Evolutionary conservation across 106 monocot genomes (phyloP).

Genomic region (Dendrobium nobile): DNA sequence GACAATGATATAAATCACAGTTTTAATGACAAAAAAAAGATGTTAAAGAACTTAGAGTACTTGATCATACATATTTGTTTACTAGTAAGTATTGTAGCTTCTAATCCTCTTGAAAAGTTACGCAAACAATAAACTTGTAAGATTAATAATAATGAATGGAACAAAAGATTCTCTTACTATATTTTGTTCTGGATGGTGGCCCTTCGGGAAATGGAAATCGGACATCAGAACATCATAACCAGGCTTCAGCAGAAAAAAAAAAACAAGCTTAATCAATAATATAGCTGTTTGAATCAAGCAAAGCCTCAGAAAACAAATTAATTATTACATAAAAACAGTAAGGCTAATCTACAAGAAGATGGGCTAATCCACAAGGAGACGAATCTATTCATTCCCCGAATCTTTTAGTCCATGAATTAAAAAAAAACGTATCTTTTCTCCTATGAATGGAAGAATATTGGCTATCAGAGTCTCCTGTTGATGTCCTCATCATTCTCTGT

Average conservation of each 20-base stretch:
- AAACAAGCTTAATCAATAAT: not conserved
- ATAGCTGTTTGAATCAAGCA: not conserved
- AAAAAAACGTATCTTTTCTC: not conserved
- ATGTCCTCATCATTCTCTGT: too few species aligned
- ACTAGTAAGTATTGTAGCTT: not conserved
- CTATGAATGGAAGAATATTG: not conserved
- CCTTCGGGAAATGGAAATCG: slow-evolving; percentile 66
- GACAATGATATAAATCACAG: not conserved
- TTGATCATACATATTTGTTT: not conserved
- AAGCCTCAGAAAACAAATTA: not conserved
- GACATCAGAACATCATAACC: slow-evolving; percentile 82
- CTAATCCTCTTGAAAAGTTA: not conserved
- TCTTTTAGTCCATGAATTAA: not conserved
- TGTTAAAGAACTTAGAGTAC: not conserved
- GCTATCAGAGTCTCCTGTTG: not conserved
- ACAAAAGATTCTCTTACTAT: slow-evolving; percentile 69
- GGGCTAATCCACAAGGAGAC: not conserved
- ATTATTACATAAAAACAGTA: not conserved
- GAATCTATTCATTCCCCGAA: slow-evolving; percentile 1
- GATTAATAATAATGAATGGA: not conserved
- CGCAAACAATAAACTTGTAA: not conserved
- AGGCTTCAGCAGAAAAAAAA: slow-evolving; percentile 33
- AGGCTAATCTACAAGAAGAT: not conserved
- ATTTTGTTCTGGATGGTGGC: slow-evolving; percentile 33
- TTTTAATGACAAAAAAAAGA: not conserved